phyloP scores from a whole-genome alignment of 176 grass and related monocot genomes.

The Pharus latifolius region DNA sequence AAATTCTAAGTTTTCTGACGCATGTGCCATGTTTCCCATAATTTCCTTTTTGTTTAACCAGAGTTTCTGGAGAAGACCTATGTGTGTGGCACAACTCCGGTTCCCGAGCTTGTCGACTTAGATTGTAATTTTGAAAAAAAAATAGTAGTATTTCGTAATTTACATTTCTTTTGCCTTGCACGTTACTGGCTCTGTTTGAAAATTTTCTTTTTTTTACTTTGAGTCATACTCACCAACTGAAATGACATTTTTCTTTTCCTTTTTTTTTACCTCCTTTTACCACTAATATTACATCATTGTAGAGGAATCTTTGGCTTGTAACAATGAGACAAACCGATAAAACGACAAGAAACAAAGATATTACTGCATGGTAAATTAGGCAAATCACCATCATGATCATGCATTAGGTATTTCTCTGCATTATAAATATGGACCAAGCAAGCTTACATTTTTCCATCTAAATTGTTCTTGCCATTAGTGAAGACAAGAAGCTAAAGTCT shows the following conservation, averaged over 20 bases:
- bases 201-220: too few species aligned
- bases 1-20: too few species aligned
- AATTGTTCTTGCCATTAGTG: constrained; percentile 19
- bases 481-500: constrained; percentile 12
- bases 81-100: too few species aligned
- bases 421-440: constrained; percentile 21
- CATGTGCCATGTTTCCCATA: too few species aligned
- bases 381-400: constrained; percentile 8
- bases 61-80: too few species aligned
- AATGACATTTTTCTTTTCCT: neutral
- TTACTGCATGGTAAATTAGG: constrained; percentile 8
- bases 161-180: too few species aligned
- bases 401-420: constrained; percentile 13
- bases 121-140: too few species aligned
- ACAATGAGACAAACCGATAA: constrained; percentile 24
- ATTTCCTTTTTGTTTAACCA: too few species aligned
- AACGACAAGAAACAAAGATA: constrained; percentile 10
- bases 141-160: too few species aligned
- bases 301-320: constrained; percentile 39
- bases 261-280: neutral
- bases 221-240: neutral
- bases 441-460: neutral
- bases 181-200: too few species aligned
- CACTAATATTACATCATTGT: too few species aligned
- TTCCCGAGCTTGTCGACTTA: too few species aligned